phyloP scores from a whole-genome alignment of 371 early-diverging fungal species.

The Zopfochytrium polystomum region DNA sequence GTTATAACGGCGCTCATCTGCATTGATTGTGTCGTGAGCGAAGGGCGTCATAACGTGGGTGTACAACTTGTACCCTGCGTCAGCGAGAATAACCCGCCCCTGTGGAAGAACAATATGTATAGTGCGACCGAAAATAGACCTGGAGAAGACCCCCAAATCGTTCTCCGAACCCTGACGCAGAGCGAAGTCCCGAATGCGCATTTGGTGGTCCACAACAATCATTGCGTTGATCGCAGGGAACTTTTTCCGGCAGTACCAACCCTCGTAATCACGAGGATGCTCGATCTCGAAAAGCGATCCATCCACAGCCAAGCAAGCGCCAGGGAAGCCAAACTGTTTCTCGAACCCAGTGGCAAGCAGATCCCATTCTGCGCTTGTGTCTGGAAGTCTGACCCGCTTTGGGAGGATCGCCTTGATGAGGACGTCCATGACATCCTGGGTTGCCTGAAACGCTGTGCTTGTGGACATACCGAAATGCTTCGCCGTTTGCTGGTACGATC shows the following conservation, averaged over 20 bases:
- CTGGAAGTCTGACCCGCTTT: slow-evolving; percentile 1
- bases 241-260: slow-evolving; percentile 21
- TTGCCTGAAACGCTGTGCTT: background rate
- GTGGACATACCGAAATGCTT: slow-evolving; percentile 11
- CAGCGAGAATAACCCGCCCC: slow-evolving; percentile 11
- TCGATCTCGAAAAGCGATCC: slow-evolving; percentile 17
- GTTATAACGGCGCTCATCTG: slow-evolving; percentile 9
- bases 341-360: background rate
- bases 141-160: slow-evolving; percentile 7
- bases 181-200: slow-evolving; percentile 4
- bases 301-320: slow-evolving; percentile 13
- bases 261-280: slow-evolving; percentile 8
- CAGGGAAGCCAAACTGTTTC: slow-evolving; percentile 8
- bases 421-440: slow-evolving; percentile 5
- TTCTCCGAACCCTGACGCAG: slow-evolving; percentile 11
- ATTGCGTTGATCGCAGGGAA: slow-evolving; percentile 19
- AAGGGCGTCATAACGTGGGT: slow-evolving; percentile 16
- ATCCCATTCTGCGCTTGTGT: slow-evolving; percentile 2
- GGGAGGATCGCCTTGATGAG: background rate
- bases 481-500: slow-evolving; percentile 6
- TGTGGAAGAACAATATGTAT: slow-evolving; percentile 11
- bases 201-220: slow-evolving; percentile 16
- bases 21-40: slow-evolving; percentile 1
- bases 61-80: slow-evolving; percentile 17
- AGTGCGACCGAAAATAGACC: slow-evolving; percentile 11